phyloP scores from a whole-genome alignment of 192 early-diverging fungal species.

The Coemansia sp. region DNA sequence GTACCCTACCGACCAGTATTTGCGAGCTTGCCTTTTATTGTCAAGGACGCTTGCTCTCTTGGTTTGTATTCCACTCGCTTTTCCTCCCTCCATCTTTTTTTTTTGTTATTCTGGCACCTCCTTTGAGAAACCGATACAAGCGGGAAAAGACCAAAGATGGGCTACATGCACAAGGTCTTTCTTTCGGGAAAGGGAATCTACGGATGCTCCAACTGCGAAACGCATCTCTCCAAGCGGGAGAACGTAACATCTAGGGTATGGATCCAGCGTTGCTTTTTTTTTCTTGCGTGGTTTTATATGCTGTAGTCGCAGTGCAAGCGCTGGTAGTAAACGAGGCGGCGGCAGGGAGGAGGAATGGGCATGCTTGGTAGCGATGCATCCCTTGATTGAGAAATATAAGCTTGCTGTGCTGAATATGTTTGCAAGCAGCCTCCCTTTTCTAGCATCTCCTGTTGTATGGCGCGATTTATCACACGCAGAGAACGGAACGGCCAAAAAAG shows the following conservation, averaged over 20 bases:
- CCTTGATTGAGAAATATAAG: neutral
- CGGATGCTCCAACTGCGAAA: conserved; percentile 47
- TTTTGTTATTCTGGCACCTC: neutral
- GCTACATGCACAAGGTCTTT: conserved; percentile 53
- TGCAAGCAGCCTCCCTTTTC: neutral
- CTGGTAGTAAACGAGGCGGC: neutral
- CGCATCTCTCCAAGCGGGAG: conserved; percentile 39
- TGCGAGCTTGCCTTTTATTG: neutral
- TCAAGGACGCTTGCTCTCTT: neutral
- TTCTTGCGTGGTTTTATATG: neutral
- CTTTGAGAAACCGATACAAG: neutral
- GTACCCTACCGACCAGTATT: neutral
- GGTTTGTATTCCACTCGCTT: neutral
- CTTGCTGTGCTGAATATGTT: neutral
- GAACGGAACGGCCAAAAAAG: neutral
- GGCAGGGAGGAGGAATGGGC: neutral
- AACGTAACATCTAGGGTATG: conserved; percentile 45
- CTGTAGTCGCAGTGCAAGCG: neutral
- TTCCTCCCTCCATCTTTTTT: neutral
- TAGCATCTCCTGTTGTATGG: neutral
- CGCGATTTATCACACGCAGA: neutral
- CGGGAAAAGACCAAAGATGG: conserved; percentile 22
- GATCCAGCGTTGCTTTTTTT: neutral
- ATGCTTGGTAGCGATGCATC: no score
- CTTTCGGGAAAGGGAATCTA: conserved; percentile 37